Base-by-base conservation (phyloP, 495 filamentous ascomycete species). In the Penicillium taxi region DNA sequence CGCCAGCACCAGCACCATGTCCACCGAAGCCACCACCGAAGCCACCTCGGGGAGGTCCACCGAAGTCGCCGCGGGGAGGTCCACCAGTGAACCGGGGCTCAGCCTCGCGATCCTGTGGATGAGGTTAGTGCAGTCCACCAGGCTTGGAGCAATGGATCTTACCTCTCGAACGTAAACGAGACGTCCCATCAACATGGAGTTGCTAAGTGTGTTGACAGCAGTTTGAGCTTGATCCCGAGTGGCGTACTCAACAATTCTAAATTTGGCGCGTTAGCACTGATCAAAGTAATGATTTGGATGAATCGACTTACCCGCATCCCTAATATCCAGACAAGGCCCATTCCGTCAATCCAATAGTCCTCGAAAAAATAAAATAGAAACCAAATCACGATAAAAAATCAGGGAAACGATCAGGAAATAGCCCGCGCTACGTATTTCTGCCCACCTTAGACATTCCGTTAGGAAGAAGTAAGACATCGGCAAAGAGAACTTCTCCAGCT, bases 361-460 rank as follows among this genome's bases (percentile, higher is more conserved):
- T 83, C 80, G 53, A 79, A 89, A 70, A 61, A n/a, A n/a, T n/a
- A n/a, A n/a, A n/a, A n/a, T n/a, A n/a, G 45, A 78, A 73, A 73
- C 70, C 66, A 70, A 30, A 73, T 71, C 78, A 70, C 48, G 35
- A 53, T 41, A 29, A 48, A 43, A 52, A 58, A 63, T 54, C 54
- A 48, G 48, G 52, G 52, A 57, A 38, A 49, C 55, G 64, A 72
- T 73, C 75, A 76, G 73, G 81, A 80, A 76, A 80, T 82, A 86
- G 78, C 78, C n/a, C 84, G 80, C 77, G 78, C 77, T 80, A 88
- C 77, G 80, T 77, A 77, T 86, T 85, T 80, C 78, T 80, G 85
- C 87, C 86, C 87, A 96, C 91, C 93, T 98, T 98, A 85, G 90
- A 96, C 91, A 98, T 98, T 87, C 91, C 91, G 80, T 98, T 98